Conservation (phyloP, 345 rosid species). For the Melaleuca quinquenervia region DNA sequence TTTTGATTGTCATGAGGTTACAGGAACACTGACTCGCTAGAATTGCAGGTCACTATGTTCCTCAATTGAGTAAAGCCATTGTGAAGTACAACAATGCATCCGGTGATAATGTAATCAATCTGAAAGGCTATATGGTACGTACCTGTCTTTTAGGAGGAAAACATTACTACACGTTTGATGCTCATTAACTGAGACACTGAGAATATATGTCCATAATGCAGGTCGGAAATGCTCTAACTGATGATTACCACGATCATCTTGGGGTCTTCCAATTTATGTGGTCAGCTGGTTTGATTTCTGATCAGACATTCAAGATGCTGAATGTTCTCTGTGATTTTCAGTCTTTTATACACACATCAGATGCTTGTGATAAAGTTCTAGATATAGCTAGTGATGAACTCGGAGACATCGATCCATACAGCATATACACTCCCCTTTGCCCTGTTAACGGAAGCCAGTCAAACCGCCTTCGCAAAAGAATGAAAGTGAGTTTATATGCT, state of each 20-base stretch:
- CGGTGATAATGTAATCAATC: conserved; percentile 35
- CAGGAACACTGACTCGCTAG: not conserved
- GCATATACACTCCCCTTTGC: conserved; percentile 79
- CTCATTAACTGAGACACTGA: conserved; percentile 3
- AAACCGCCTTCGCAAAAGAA: conserved; percentile 36
- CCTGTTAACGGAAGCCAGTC: conserved; percentile 40
- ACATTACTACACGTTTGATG: not conserved
- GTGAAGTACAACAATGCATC: conserved; percentile 41
- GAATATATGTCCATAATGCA: conserved; percentile 19
- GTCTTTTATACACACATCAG: conserved; percentile 62
- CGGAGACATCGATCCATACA: conserved; percentile 82
- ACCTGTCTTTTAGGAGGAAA: not conserved
- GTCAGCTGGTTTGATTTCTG: conserved; percentile 86
- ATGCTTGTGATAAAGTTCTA: conserved; percentile 33
- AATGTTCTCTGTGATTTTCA: conserved; percentile 57
- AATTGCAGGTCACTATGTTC: conserved; percentile 83
- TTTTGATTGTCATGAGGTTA: not conserved
- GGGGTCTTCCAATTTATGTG: conserved; percentile 80
- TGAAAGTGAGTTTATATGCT: conserved; percentile 36
- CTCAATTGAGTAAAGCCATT: conserved; percentile 82
- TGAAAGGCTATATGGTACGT: conserved; percentile 86
- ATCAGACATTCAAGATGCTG: conserved; percentile 58
- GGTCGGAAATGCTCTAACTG: conserved; percentile 92
- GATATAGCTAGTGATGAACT: conserved; percentile 55
- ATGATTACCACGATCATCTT: conserved; percentile 72